Percentiles rank a stretch among this genome's conserved stretches.
These are phyloP conservation scores for Phaeophleospora eucalypticola DNA, from an alignment of 2,329 filamentous ascomycete species.

Conservation along the genomic window DNA sequence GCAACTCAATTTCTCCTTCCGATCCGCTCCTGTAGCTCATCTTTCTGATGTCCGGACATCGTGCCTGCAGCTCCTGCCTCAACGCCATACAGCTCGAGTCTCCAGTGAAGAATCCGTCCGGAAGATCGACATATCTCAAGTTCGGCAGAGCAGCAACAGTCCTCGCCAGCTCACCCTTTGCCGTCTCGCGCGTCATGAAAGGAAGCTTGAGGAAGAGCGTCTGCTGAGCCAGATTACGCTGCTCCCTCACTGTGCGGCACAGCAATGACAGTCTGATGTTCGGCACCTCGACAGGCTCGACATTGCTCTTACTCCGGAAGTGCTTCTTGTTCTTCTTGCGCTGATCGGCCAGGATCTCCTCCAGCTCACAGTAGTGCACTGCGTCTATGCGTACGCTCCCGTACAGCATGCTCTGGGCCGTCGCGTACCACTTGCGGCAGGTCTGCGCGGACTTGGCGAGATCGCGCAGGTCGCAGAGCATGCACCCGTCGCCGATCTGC, in stretches of 20 bases:
- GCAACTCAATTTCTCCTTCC: slow-evolving; percentile 69
- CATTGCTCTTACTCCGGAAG: slow-evolving; percentile 61
- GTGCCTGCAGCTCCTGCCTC: slow-evolving; percentile 76
- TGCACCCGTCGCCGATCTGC: slow-evolving; percentile 73
- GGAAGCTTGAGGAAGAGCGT: slow-evolving; percentile 82
- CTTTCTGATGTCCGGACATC: slow-evolving; percentile 79
- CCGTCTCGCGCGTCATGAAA: slow-evolving; percentile 90
- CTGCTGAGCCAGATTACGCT: slow-evolving; percentile 62
- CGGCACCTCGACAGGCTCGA: slow-evolving; percentile 74
- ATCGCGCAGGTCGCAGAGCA: slow-evolving; percentile 90
- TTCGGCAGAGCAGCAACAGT: slow-evolving; percentile 82
- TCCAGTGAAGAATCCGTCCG: slow-evolving; percentile 80
- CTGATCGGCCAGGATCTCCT: slow-evolving; percentile 73
- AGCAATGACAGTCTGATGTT: slow-evolving; percentile 72
- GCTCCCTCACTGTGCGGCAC: slow-evolving; percentile 75
- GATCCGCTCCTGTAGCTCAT: slow-evolving; percentile 80
- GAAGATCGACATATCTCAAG: slow-evolving; percentile 83
- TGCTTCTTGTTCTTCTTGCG: slow-evolving; percentile 54
- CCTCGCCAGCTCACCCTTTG: slow-evolving; percentile 76
- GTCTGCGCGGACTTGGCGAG: slow-evolving; percentile 74
- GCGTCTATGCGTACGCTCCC: slow-evolving; percentile 87
- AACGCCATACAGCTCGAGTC: slow-evolving; percentile 71
- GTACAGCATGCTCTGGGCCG: slow-evolving; percentile 60
- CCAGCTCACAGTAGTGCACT: slow-evolving; percentile 89
- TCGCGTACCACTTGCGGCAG: slow-evolving; percentile 65